Evolutionary conservation across 83 land plant species (phyloP), one percentile per base, ranked within the genome.

Genomic region (Diphasiastrum complanatum): DNA sequence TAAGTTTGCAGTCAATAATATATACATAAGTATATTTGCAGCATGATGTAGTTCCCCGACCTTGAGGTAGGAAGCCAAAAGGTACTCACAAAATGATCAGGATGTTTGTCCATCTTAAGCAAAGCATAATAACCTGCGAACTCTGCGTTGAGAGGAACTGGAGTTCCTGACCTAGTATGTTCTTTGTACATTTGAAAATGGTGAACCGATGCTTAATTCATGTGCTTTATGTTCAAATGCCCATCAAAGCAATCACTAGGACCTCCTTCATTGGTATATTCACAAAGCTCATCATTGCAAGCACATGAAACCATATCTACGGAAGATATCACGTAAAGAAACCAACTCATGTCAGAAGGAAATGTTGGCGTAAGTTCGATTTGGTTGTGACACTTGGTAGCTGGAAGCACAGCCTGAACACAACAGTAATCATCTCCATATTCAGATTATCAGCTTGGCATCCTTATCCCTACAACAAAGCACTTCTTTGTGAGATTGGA

Each of bases 241-340:
- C 96, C 96, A 83, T 93, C 96, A 79, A 93, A 93, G 16, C 99
- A 91, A 70, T 93, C 99, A 22, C 79, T 71, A 32, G 89, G 83
- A 43, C 99, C 99, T 61, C 85, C 99, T 45, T 91, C 99, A 66
- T 83, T 88, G 22, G 83, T 58, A 70, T 79, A 83, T 68, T 93
- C 89, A 66, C 99, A 93, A 29, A 93, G 74, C 69, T 93, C 99
- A 70, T 93, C 99, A 93, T 93, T 20, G 96, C 99, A 41, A 93
- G 73, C n/a, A 93, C 81, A 69, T 93, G 99, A 41, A 93, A 80
- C 51, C 99, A 78, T n/a, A n/a, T n/a, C n/a, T n/a, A n/a, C n/a
- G n/a, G n/a, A n/a, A n/a, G n/a, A n/a, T n/a, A n/a, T n/a, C n/a
- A n/a, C n/a, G n/a, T n/a, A n/a, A n/a, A n/a, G n/a, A 48, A 48